phyloP scores from a whole-genome alignment of 1,139 yeast species.

The Suhomyces wounanorum region DNA sequence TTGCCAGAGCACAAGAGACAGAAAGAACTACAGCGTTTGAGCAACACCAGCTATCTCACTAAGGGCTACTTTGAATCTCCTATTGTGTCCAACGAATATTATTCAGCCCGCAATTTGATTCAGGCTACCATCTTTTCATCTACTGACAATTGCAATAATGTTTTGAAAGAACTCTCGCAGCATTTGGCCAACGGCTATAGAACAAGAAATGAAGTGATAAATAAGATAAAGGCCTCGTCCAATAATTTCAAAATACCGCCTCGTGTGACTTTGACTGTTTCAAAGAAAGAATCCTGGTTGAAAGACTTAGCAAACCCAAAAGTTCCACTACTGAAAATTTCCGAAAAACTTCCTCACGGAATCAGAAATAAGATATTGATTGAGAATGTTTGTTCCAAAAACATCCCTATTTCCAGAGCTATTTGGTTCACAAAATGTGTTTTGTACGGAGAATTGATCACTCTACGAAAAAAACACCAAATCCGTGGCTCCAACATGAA shows the following conservation, averaged over 20 bases:
- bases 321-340: slow-evolving; percentile 64
- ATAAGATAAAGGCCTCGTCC: slow-evolving; percentile 57
- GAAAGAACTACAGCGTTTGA: slow-evolving; percentile 30
- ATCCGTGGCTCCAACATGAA: slow-evolving; percentile 4
- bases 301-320: slow-evolving; percentile 69
- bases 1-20: slow-evolving; percentile 41
- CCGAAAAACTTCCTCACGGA: slow-evolving; percentile 91
- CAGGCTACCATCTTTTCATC: slow-evolving; percentile 46
- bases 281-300: slow-evolving; percentile 83
- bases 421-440: slow-evolving; percentile 90
- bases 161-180: slow-evolving; percentile 46
- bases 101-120: slow-evolving; percentile 53
- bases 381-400: slow-evolving; percentile 67
- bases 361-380: slow-evolving; percentile 69
- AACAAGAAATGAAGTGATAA: slow-evolving; percentile 61
- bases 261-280: slow-evolving; percentile 84
- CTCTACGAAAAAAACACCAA: slow-evolving; percentile 55
- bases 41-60: slow-evolving; percentile 37
- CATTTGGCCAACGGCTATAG: slow-evolving; percentile 65
- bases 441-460: slow-evolving; percentile 75
- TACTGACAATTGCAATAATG: slow-evolving; percentile 39
- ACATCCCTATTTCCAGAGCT: slow-evolving; percentile 75
- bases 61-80: slow-evolving; percentile 57
- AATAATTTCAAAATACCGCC: slow-evolving; percentile 74
- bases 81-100: slow-evolving; percentile 55